phyloP scores from a whole-genome alignment of 176 grass and related monocot species.

The Triticum monococcum region DNA sequence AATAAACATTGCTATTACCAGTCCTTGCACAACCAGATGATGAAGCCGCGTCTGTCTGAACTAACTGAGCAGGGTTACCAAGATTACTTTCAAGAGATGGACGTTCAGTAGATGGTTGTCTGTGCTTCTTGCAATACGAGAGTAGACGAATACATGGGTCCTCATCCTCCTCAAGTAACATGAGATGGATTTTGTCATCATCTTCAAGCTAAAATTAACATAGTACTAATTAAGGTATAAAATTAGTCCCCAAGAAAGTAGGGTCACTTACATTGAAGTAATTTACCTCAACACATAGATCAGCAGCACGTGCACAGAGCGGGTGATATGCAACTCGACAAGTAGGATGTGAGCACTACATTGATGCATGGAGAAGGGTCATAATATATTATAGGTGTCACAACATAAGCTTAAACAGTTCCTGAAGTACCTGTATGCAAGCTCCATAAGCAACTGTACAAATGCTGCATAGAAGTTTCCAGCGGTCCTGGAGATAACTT shows the following conservation, averaged over 20 bases:
- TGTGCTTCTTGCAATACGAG: conserved; percentile 98
- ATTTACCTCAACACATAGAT: conserved; percentile 91
- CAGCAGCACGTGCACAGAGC: conserved; percentile 98
- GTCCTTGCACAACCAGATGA: conserved; percentile 96
- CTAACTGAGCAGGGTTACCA: conserved; percentile 32
- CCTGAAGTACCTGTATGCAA: conserved; percentile 85
- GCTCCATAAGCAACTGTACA: conserved; percentile 95
- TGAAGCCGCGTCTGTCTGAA: conserved; percentile 41
- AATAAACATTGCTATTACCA: conserved; percentile 50
- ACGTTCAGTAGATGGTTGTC: conserved; percentile 77
- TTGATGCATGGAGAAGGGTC: conserved; percentile 30
- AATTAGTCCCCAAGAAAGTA: conserved; percentile 24
- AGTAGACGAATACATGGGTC: conserved; percentile 93
- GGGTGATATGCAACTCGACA: conserved; percentile 98
- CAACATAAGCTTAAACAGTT: conserved; percentile 31
- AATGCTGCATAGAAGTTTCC: conserved; percentile 99
- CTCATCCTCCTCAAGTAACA: conserved; percentile 90
- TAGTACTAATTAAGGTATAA: conserved; percentile 28
- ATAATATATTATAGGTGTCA: conserved; percentile 30
- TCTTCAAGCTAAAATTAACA: conserved; percentile 86
- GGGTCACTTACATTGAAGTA: conserved; percentile 24
- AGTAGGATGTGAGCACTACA: conserved; percentile 89
- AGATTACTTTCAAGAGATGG: conserved; percentile 52
- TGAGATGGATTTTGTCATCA: conserved; percentile 83
- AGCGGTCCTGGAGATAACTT: conserved; percentile 66